Evolutionary conservation across 2,329 filamentous ascomycete genomes (phyloP).

Genomic region (Curvularia eragrostidis): DNA sequence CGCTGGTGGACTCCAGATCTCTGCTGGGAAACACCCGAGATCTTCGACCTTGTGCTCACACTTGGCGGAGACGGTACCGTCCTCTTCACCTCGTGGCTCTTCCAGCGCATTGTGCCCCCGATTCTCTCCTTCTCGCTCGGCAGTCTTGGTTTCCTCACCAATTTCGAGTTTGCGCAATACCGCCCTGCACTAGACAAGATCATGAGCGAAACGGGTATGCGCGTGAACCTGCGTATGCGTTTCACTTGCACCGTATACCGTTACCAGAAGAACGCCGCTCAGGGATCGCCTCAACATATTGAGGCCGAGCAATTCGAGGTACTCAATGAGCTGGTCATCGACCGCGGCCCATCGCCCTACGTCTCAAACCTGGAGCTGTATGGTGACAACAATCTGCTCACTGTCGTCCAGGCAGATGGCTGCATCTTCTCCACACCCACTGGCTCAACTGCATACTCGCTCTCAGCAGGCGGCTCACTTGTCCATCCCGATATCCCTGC

Average conservation of each 20-base stretch:
- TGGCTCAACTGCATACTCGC: constrained; percentile 87
- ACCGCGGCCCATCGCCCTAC: constrained; percentile 94
- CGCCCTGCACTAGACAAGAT: constrained; percentile 84
- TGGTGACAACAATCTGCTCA: constrained; percentile 92
- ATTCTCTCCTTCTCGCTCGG: constrained; percentile 85
- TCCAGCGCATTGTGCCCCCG: constrained; percentile 85
- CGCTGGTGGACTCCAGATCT: constrained; percentile 96
- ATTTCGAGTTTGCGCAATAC: constrained; percentile 86
- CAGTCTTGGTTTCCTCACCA: constrained; percentile 86
- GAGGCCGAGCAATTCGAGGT: constrained; percentile 98
- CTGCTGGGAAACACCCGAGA: constrained; percentile 91
- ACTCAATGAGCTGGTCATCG: constrained; percentile 97
- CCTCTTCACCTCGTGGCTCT: constrained; percentile 89
- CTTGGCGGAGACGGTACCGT: constrained; percentile 88
- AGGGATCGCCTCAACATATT: constrained; percentile 68
- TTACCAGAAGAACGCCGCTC: constrained; percentile 54
- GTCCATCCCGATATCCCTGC: constrained; percentile 97
- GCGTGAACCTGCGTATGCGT: constrained; percentile 96
- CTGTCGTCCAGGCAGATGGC: constrained; percentile 93
- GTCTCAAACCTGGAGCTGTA: constrained; percentile 97
- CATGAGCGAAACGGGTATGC: constrained; percentile 95
- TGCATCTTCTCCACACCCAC: constrained; percentile 98
- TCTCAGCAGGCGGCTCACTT: constrained; percentile 92
- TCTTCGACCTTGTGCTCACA: constrained; percentile 91
- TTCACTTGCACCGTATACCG: constrained; percentile 98